Evolutionary conservation across 78 protist species (phyloP), one percentile per base, ranked within the genome.

Genomic region (Protostelium mycophagum): DNA sequence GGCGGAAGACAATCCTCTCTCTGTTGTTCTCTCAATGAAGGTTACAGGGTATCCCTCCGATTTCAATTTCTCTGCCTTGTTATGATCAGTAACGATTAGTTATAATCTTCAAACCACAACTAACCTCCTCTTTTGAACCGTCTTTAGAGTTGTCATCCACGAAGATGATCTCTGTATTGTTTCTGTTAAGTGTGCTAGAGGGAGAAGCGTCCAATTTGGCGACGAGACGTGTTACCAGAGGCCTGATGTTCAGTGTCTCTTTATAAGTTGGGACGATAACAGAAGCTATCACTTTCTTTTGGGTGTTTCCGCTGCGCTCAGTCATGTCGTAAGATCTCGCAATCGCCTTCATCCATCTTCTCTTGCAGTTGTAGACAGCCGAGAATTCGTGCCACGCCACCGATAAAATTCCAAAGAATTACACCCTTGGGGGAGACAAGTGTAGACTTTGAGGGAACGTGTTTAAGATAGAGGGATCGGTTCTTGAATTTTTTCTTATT

Each of bases 1-100:
- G 10, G 93, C 93, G 87, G 84, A 36, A 38, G 86, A 63, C 16
- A 91, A 85, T 28, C 93, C 93, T 29, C 93, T 37, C 90, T 91
- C 93, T 25, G 38, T 83, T n/a, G 51, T 91, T 36, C 93, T 1
- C n/a, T 83, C 89, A 35, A 91, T 63, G 83, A 91, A 1, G 23
- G 28, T 34, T 37, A 89, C 86, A 29, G 35, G 5, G 36, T 29
- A 63, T 35, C 88, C 88, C 85, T 89, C 88, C 36, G 39, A 0
- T 23, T 84, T 83, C 9, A 89, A 84, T 51, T 51, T 16, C 16
- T 51, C 31, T 51, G 73, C 73, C 73, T 51, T 5, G 16, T 16
- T 51, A 16, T 51, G 73, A 51, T 5, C 73, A 51, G 73, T 5
- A 51, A 16, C 5, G 16, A 51, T 51, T 5, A 16, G 73, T 5